Evolutionary conservation across 768 basidiomycete genomes (phyloP), one percentile per base, ranked within the genome.

Genomic region (Rhizopogon vesiculosus): DNA sequence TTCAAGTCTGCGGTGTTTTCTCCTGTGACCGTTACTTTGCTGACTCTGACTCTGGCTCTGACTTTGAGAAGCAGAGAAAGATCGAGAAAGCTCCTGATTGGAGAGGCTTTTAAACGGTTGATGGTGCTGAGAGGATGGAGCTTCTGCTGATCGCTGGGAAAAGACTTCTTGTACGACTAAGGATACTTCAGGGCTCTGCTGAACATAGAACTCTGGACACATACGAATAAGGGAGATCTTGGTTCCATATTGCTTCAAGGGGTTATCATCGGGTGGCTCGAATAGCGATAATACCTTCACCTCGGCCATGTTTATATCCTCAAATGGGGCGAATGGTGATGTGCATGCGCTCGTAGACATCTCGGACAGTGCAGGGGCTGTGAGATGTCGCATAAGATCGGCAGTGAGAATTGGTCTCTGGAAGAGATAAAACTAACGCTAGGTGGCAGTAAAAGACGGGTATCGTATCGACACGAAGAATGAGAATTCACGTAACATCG

Each of bases 81-180:
- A 49, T 8, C 5, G 15, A 49, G 35, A 49, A 25, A 10, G 5
- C 7, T 58, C 31, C 3, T 58, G 16, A 28, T 69, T 67, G 2
- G 65, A 53, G 5, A 69, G 56, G 41, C 43, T 49, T 33, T 49
- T 18, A 46, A 69, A 61, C 3, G 59, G 63, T 19, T 59, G 56
- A 9, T 53, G 57, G 3, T 19, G 8, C 46, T 48, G 46, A 15
- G 46, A 48, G 5, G 19, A 18, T 35, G 46, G 19, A 22, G 19
- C 19, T 5, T 48, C 33, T 10, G 19, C 9, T 16, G 35, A 49
- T 16, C 19, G 5, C 19, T 38, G 48, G 2, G 35, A 38, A 49
- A 49, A 16, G 5, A 16, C 31, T 8, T 22, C 22, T 7, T 33
- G 25, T 5, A 25, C 25, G 25, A 19, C 15, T 8, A 1, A 13